Evolutionary conservation across 495 filamentous ascomycete genomes (phyloP), one percentile per base, ranked within the genome.

Genomic region (Xylaria longipes): DNA sequence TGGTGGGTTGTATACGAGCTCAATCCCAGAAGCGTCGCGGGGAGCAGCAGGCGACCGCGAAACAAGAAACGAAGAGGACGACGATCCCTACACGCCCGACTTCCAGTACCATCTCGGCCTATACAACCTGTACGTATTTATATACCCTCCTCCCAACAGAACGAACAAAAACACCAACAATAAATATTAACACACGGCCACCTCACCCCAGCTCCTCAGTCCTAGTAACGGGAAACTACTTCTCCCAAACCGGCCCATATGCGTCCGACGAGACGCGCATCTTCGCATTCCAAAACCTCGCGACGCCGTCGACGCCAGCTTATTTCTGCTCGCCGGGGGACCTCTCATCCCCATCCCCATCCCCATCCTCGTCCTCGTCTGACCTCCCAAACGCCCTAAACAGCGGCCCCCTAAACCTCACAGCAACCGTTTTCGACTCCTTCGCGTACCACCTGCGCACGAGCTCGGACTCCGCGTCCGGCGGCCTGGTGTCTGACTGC

Each of bases 41-140:
- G n/a, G 12, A 14, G 12, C 9, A 27, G 6, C 0, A 11, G n/a
- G 3, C 7, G 46, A 50, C 2, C 7, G n/a, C n/a, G n/a, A 50
- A 22, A 7, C 1, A 22, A 54, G 22, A 3, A n/a, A 29, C 22
- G 56, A 48, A 4, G 37, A 69, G 1, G 15, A 45, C 29, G 54
- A 60, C 6, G 27, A 17, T 6, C 9, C 37, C 22, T 71, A 71
- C 31, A 52, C 14, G 62, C 69, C 60, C 22, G 37, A 71, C n/a
- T 75, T 73, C 41, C 29, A 73, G 5, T 75, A 75, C 41, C 45
- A 74, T 11, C 45, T 75, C 8, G 73, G 73, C 17, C 71, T 75
- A 27, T 73, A 75, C 35, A 75, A 74, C 27, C 37, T 73, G 67
- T 39, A 39, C 37, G 37, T 69, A 39, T 48, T n/a, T n/a, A 25